These are phyloP conservation scores for Aspergillus floridensis DNA, from an alignment of 2,329 filamentous ascomycete genomes.

Conservation along the genomic window DNA sequence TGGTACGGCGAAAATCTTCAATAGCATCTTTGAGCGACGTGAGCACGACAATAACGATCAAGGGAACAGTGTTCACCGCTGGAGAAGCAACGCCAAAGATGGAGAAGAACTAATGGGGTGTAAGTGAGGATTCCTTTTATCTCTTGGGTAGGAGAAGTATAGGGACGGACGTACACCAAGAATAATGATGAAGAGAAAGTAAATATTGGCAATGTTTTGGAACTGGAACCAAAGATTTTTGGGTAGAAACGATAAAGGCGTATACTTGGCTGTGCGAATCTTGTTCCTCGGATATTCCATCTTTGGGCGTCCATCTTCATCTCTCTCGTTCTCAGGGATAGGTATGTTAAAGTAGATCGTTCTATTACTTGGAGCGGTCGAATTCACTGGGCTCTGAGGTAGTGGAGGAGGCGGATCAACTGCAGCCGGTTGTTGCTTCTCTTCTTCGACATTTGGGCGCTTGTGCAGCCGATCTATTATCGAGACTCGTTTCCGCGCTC, in stretches of 20 bases:
- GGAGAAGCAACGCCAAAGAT: constrained; percentile 94
- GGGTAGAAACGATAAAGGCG: constrained; percentile 86
- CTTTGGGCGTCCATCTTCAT: constrained; percentile 74
- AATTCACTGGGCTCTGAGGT: constrained; percentile 19
- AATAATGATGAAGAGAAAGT: constrained; percentile 96
- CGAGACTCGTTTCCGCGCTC: constrained; percentile 74
- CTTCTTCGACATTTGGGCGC: constrained; percentile 61
- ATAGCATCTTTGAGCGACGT: constrained; percentile 93
- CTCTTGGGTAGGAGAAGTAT: neutral
- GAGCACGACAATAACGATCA: constrained; percentile 86
- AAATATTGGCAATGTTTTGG: constrained; percentile 97
- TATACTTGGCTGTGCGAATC: constrained; percentile 97
- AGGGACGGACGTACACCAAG: constrained; percentile 73
- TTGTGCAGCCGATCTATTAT: constrained; percentile 74
- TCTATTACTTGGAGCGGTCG: constrained; percentile 44
- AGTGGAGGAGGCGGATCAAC: constrained; percentile 36
- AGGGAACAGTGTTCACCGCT: constrained; percentile 80
- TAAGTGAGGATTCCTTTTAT: constrained; percentile 19
- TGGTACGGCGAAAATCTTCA: constrained; percentile 89
- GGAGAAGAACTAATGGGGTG: constrained; percentile 71
- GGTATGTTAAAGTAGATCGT: constrained; percentile 75
- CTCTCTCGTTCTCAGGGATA: constrained; percentile 69
- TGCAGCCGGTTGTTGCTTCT: constrained; percentile 58
- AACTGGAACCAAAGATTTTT: constrained; percentile 99
- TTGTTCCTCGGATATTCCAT: constrained; percentile 83